Evolutionary conservation across 495 filamentous ascomycete genomes (phyloP), one percentile per base, ranked within the genome.

Genomic region (Neurospora tetrasperma): DNA sequence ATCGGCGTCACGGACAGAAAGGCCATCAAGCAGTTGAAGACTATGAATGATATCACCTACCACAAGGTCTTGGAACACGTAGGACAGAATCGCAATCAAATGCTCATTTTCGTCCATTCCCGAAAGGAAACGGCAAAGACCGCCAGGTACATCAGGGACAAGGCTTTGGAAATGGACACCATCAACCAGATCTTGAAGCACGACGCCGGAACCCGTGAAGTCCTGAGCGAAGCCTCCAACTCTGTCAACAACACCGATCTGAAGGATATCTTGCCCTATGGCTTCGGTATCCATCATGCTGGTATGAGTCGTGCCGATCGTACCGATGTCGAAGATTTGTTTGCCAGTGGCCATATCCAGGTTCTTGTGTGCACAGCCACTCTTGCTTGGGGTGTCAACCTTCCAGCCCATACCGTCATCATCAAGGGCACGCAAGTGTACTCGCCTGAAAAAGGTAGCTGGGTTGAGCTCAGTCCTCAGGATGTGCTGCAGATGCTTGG

Each of bases 401-500:
- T 98, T 71, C 94, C 94, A 10, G 94, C 94, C 1, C 94, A 98
- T 77, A 97, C 94, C 0, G 94, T 98, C 75, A 94, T 98, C 80
- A 98, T 98, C 82, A 98, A 98, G 79, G 94, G 94, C 46, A 99
- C 96, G 0, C 94, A 97, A 79, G 91, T 98, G 46, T 99, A 99
- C 80, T 98, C 96, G 5, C 96, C 96, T 1, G 96, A 99, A 80
- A 98, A 98, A 82, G 96, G 96, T 83, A 94, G 92, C 79, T 99
- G 96, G 94, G 96, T 99, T 18, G 96, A 99, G 78, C 80, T 99
- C 72, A 97, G 94, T 76, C 96, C 96, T 12, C 96, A 99, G 78
- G 96, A 99, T 82, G 95, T 98, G 54, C 85, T 99, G 42, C 96
- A 99, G 80, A 99, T 99, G 96, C 89, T 99, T 75, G 96, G 96